These are phyloP conservation scores for Hypoxylon lienhwacheense DNA, from an alignment of 495 filamentous ascomycete species.

Conservation along the genomic window DNA sequence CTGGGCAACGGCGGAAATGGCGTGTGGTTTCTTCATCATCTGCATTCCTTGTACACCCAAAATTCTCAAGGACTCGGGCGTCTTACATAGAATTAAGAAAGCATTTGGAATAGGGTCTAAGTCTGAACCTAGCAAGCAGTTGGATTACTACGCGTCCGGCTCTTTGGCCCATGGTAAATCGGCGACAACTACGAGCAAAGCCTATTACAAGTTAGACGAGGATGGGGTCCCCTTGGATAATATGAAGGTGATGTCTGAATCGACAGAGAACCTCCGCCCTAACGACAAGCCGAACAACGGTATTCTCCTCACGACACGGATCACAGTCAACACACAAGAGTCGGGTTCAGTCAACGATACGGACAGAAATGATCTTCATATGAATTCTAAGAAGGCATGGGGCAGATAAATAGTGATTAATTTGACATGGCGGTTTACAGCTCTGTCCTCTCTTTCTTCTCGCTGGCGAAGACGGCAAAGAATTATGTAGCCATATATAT, in stretches of 20 bases:
- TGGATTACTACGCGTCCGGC: no score
- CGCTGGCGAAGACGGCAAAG: no score
- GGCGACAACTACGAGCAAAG: neutral
- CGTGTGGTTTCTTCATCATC: neutral
- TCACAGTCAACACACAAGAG: neutral
- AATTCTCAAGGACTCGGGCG: neutral
- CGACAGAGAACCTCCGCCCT: neutral
- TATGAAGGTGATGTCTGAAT: neutral
- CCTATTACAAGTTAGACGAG: neutral
- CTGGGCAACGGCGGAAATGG: neutral
- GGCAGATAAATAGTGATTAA: no score
- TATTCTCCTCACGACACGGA: conserved; percentile 1
- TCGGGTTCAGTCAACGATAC: no score
- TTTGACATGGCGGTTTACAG: no score
- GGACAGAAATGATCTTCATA: no score
- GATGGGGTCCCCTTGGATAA: neutral
- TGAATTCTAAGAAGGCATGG: no score
- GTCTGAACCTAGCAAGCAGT: neutral
- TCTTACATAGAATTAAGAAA: neutral
- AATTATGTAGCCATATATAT: no score
- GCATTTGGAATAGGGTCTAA: neutral
- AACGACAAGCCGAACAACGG: neutral
- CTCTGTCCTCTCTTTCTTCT: no score
- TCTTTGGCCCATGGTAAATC: neutral
- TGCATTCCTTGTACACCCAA: neutral